Conservation (phyloP, 768 basidiomycete species). For the Coprinellus aureogranulatus region DNA sequence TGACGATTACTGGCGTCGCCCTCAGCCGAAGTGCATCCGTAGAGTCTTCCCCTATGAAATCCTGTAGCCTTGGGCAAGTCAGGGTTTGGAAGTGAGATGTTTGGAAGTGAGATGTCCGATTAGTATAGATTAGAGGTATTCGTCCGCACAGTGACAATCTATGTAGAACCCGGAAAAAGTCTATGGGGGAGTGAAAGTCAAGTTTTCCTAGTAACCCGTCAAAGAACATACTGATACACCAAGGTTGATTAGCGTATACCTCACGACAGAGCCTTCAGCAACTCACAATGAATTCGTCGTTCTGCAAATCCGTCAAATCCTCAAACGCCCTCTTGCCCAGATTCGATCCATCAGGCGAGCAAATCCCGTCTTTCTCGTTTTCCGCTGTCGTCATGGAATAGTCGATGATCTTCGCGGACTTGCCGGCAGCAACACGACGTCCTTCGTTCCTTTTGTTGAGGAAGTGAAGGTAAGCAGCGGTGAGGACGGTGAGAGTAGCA, state of each 20-base stretch:
- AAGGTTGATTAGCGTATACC: neutral
- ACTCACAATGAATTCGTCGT: slow-evolving; percentile 26
- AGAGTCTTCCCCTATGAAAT: neutral
- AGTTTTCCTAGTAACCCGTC: neutral
- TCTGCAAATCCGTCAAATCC: slow-evolving; percentile 25
- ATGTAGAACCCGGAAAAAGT: no score
- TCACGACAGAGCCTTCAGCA: no score
- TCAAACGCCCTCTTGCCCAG: slow-evolving; percentile 17
- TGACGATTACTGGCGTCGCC: slow-evolving; percentile 1
- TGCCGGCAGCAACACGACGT: slow-evolving; percentile 19
- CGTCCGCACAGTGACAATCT: no score
- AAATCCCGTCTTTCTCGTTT: slow-evolving; percentile 2
- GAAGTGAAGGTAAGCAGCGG: slow-evolving; percentile 14
- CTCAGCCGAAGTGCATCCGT: neutral
- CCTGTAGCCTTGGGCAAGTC: neutral
- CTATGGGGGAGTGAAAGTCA: no score
- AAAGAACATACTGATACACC: neutral
- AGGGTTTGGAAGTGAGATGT: no score
- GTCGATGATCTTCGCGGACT: slow-evolving; percentile 17
- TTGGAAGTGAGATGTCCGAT: no score
- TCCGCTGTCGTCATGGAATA: slow-evolving; percentile 16
- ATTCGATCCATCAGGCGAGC: slow-evolving; percentile 3
- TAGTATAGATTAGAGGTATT: no score
- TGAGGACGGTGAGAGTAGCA: slow-evolving; percentile 15
- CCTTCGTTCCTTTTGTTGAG: slow-evolving; percentile 19